phyloP scores from a whole-genome alignment of 2,329 filamentous ascomycete species.

The Emergomyces orientalis region DNA sequence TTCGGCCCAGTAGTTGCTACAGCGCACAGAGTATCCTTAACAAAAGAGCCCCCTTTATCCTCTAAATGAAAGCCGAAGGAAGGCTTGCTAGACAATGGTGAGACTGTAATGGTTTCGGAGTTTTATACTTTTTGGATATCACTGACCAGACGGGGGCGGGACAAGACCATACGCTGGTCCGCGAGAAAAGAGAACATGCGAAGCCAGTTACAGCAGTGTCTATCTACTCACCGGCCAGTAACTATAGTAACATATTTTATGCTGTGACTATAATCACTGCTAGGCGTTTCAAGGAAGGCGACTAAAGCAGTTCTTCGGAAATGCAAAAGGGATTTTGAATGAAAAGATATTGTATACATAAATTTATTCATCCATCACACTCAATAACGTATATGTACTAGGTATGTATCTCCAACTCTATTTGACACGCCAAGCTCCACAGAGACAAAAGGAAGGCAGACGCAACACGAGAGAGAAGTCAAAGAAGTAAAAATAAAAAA shows the following conservation, averaged over 20 bases:
- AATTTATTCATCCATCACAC: background rate
- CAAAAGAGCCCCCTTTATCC: background rate
- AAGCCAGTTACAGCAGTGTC: background rate
- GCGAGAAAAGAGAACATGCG: background rate
- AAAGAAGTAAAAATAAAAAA: background rate
- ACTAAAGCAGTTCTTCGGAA: background rate
- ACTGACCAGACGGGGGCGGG: too few species aligned
- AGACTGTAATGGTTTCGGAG: background rate
- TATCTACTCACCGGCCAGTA: background rate
- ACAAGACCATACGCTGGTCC: background rate
- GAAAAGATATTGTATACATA: too few species aligned
- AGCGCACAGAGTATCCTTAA: background rate
- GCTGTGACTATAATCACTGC: background rate
- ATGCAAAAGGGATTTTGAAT: background rate
- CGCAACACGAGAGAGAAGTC: conserved; percentile 36
- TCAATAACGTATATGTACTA: background rate
- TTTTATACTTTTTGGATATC: background rate
- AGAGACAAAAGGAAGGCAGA: conserved; percentile 25
- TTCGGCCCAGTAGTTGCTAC: background rate
- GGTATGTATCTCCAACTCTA: conserved; percentile 35
- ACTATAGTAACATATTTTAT: too few species aligned
- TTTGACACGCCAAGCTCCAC: conserved; percentile 36
- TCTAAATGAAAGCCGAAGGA: background rate
- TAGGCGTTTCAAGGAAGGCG: background rate
- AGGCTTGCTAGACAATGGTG: background rate